Percentiles rank a stretch among this genome's conserved stretches.
phyloP scores from a whole-genome alignment of 2,329 filamentous ascomycete species.

The Plectosphaerella plurivora region DNA sequence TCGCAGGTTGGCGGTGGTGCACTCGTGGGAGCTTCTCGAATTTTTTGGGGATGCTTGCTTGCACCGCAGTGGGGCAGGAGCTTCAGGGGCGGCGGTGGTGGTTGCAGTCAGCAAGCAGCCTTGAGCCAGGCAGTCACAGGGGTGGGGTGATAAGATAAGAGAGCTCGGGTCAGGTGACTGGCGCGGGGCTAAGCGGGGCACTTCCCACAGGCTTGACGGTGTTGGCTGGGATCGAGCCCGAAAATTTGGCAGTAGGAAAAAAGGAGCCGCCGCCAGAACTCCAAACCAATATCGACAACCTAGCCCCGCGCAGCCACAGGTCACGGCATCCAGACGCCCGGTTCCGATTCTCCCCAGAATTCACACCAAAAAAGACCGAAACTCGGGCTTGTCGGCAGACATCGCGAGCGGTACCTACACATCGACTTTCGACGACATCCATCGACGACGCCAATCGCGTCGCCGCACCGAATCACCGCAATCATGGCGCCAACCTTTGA shows the following conservation, averaged over 20 bases:
- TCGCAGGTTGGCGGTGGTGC: neutral
- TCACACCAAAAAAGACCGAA: neutral
- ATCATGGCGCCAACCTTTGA: constrained; percentile 94
- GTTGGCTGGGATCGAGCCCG: constrained; percentile 1
- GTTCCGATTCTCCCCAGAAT: neutral
- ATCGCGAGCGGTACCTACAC: constrained; percentile 2
- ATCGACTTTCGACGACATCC: constrained; percentile 1
- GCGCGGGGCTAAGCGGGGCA: constrained; percentile 4
- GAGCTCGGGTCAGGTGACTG: constrained; percentile 1
- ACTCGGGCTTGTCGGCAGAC: neutral
- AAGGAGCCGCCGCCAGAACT: constrained; percentile 3
- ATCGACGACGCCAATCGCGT: no score
- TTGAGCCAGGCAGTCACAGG: neutral
- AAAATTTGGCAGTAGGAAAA: constrained; percentile 4
- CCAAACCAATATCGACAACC: neutral
- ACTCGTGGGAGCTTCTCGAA: constrained; percentile 2
- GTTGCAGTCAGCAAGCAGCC: neutral
- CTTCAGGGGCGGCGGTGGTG: neutral
- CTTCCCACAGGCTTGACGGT: constrained; percentile 2
- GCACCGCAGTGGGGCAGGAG: constrained; percentile 1
- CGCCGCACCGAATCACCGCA: constrained; percentile 24
- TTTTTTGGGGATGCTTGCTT: constrained; percentile 1
- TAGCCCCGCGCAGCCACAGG: constrained; percentile 1
- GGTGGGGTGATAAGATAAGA: neutral
- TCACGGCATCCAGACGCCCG: constrained; percentile 4